phyloP scores from a whole-genome alignment of 1,139 yeast genomes.

The Suhomyces anneliseae region DNA sequence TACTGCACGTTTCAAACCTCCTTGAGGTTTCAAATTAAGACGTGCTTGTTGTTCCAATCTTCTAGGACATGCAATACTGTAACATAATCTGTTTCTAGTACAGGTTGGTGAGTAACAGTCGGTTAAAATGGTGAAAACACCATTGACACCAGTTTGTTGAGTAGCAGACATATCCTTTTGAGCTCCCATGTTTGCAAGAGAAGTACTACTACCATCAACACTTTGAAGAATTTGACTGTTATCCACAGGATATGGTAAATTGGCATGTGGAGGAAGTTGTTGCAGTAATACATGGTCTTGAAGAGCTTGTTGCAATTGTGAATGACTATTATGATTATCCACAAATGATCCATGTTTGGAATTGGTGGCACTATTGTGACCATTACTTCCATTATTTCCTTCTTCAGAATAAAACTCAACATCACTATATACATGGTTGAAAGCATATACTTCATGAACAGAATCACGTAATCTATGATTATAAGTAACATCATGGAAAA shows the following conservation, averaged over 20 bases:
- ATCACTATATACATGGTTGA: constrained; percentile 57
- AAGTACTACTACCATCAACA: constrained; percentile 9
- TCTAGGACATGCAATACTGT: constrained; percentile 96
- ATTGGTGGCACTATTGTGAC: constrained; percentile 18
- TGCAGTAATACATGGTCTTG: constrained; percentile 17
- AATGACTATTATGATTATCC: constrained; percentile 13
- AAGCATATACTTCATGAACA: constrained; percentile 82
- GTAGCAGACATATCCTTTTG: constrained; percentile 13
- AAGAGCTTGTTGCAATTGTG: constrained; percentile 12
- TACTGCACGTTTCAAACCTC: constrained; percentile 82
- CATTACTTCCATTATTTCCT: constrained; percentile 16
- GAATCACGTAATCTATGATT: constrained; percentile 92
- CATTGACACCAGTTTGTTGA: constrained; percentile 57
- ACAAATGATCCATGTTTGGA: constrained; percentile 36
- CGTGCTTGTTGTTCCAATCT: constrained; percentile 95
- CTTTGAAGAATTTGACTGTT: not conserved
- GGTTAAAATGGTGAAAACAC: constrained; percentile 88
- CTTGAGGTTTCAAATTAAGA: constrained; percentile 82
- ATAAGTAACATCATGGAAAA: constrained; percentile 93
- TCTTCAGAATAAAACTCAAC: constrained; percentile 41
- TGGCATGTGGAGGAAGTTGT: constrained; percentile 13
- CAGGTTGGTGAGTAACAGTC: constrained; percentile 98
- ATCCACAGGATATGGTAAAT: constrained; percentile 8
- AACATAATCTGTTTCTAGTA: constrained; percentile 82
- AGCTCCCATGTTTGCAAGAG: constrained; percentile 11